Evolutionary conservation across 2,329 filamentous ascomycete genomes (phyloP).

Genomic region (Annulohypoxylon truncatum): DNA sequence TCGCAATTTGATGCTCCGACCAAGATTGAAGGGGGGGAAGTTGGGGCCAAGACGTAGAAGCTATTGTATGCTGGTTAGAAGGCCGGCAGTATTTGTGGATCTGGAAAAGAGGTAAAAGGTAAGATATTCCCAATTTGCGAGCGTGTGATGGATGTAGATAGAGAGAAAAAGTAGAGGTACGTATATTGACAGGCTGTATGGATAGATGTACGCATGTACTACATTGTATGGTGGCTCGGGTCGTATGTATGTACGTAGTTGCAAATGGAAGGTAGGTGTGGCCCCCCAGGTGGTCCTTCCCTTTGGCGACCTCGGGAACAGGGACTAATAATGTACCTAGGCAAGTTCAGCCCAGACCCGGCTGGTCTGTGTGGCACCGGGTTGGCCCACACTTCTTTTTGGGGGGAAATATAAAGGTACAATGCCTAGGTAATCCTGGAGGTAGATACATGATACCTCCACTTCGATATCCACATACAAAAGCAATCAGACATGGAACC

Average conservation of each 20-base stretch:
- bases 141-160: slow-evolving; percentile 23
- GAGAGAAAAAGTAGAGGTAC: slow-evolving; percentile 5
- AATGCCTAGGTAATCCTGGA: slow-evolving; percentile 2
- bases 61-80: slow-evolving; percentile 30
- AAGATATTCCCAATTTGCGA: slow-evolving; percentile 34
- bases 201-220: slow-evolving; percentile 3
- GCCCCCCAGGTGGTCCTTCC: slow-evolving; percentile 26
- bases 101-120: slow-evolving; percentile 27
- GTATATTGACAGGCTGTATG: slow-evolving; percentile 10
- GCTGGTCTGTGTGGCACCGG: slow-evolving; percentile 34
- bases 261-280: slow-evolving; percentile 43
- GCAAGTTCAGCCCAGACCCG: slow-evolving; percentile 38
- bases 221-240: slow-evolving; percentile 12
- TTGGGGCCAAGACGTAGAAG: slow-evolving; percentile 36
- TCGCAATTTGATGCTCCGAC: slow-evolving; percentile 28
- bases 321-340: slow-evolving; percentile 29
- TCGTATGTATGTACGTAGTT: slow-evolving; percentile 37
- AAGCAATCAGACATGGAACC: slow-evolving; percentile 15
- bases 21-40: slow-evolving; percentile 33
- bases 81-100: slow-evolving; percentile 40
- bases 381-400: slow-evolving; percentile 2
- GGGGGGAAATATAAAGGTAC: slow-evolving; percentile 3
- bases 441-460: slow-evolving; percentile 1
- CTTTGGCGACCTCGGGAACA: slow-evolving; percentile 38
- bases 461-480: slow-evolving; percentile 1